phyloP scores from a whole-genome alignment of 1,284 basidiomycete genomes.

The Fomitiporia mediterranea region DNA sequence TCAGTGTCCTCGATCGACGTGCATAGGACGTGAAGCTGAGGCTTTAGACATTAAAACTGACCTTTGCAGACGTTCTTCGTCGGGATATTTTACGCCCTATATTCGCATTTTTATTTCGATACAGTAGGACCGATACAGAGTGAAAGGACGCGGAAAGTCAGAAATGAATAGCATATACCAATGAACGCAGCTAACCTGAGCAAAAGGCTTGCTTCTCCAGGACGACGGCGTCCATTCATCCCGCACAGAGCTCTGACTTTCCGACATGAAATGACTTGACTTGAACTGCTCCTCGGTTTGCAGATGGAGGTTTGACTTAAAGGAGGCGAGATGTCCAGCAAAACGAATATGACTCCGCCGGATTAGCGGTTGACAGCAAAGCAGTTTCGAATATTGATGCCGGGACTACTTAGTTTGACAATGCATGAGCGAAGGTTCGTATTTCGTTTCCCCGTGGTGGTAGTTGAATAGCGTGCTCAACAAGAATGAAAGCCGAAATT shows the following conservation, averaged over 20 bases:
- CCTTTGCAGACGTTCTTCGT: conserved; percentile 32
- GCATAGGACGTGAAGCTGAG: too few relatives aligned
- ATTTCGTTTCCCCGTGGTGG: not conserved
- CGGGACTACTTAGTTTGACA: too few relatives aligned
- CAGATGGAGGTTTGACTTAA: not conserved
- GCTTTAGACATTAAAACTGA: conserved; percentile 22
- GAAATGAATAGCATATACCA: too few relatives aligned
- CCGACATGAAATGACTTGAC: not conserved
- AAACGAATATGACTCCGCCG: not conserved
- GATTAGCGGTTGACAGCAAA: not conserved
- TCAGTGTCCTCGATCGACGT: too few relatives aligned
- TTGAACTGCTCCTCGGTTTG: not conserved
- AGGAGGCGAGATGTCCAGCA: not conserved
- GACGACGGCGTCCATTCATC: conserved; percentile 45
- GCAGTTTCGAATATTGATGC: not conserved
- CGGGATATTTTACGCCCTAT: conserved; percentile 35
- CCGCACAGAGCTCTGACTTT: not conserved
- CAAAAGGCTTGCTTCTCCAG: conserved; percentile 48
- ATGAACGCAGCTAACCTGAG: conserved; percentile 35
- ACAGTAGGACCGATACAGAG: not conserved
- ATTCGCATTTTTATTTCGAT: not conserved
- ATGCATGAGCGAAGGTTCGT: too few relatives aligned
- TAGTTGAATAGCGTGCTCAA: too few relatives aligned
- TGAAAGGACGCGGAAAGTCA: not conserved
- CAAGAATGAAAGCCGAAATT: not conserved